These are phyloP conservation scores for Colletotrichum sp. DNA, from an alignment of 2,329 filamentous ascomycete genomes.

Conservation along the genomic window DNA sequence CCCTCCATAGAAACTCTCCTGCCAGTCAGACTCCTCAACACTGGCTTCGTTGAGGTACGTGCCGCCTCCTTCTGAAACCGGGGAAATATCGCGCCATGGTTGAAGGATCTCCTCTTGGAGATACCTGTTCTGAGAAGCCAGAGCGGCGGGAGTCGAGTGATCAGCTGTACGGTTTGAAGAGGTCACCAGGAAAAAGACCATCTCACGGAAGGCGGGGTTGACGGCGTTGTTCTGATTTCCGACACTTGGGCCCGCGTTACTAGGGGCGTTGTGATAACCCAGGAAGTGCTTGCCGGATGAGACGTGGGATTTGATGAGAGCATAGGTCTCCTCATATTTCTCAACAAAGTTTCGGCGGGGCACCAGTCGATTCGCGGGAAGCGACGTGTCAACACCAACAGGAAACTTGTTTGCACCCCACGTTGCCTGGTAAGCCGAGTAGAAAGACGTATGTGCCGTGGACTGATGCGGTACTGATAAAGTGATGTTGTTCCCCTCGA, in stretches of 20 bases:
- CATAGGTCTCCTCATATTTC: neutral
- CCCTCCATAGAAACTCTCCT: constrained; percentile 31
- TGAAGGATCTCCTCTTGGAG: neutral
- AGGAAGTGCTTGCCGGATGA: neutral
- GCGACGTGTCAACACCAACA: neutral
- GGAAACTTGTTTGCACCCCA: neutral
- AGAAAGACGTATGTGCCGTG: neutral
- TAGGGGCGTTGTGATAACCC: neutral
- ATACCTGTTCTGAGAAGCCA: fast-evolving
- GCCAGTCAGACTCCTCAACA: constrained; percentile 31
- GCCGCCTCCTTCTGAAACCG: constrained; percentile 15
- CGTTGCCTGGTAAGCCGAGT: neutral
- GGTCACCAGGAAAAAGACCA: neutral
- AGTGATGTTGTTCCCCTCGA: neutral
- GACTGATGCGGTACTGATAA: neutral
- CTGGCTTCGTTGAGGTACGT: constrained; percentile 35
- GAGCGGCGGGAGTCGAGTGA: neutral
- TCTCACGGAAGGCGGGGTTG: neutral
- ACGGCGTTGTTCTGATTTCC: neutral
- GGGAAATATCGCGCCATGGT: neutral
- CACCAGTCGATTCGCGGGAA: neutral
- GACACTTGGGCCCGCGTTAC: neutral
- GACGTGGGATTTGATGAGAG: neutral
- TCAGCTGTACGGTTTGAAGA: neutral
- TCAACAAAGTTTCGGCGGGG: neutral